A percentile compares a stretch with the other conserved stretches of the same genome.
Evolutionary conservation across 2,329 filamentous ascomycete genomes (phyloP).

Genomic region (Fusarium tanahbumbuense): DNA sequence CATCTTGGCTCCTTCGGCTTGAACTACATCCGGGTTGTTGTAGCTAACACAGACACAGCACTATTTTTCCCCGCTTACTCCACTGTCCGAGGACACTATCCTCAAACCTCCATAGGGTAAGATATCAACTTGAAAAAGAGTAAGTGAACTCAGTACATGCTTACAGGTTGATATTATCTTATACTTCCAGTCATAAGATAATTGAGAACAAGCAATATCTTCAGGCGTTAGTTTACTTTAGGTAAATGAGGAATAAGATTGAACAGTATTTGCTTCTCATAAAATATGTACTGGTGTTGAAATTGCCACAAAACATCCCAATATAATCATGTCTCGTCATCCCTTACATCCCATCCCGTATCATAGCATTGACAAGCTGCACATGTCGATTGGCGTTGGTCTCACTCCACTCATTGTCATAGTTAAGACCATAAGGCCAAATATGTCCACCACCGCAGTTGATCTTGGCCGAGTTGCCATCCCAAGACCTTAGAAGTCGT

Average conservation of each 20-base stretch:
- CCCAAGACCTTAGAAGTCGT: conserved; percentile 55
- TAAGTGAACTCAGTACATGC: background rate
- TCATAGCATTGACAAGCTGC: conserved; percentile 58
- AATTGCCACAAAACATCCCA: background rate
- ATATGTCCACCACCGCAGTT: conserved; percentile 56
- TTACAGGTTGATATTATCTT: background rate
- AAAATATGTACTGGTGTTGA: background rate
- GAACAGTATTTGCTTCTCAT: background rate
- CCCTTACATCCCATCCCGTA: conserved; percentile 52
- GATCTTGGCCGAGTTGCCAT: conserved; percentile 53
- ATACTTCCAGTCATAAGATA: background rate
- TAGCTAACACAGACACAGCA: too few species aligned
- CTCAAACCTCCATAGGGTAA: background rate
- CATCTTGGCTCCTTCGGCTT: too few species aligned
- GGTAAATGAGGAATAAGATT: background rate
- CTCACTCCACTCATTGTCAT: conserved; percentile 59
- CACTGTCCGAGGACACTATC: too few species aligned
- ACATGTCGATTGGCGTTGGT: conserved; percentile 58
- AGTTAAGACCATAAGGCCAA: conserved; percentile 58
- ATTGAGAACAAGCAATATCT: background rate
- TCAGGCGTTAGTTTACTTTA: accelerated
- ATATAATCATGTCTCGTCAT: background rate
- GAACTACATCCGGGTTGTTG: too few species aligned
- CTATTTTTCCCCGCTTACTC: too few species aligned
- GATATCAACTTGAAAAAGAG: background rate